A percentile compares a stretch with the other conserved stretches of the same genome.
Conservation (phyloP, 305 asterid genomes). For the Fraxinus nigra region DNA sequence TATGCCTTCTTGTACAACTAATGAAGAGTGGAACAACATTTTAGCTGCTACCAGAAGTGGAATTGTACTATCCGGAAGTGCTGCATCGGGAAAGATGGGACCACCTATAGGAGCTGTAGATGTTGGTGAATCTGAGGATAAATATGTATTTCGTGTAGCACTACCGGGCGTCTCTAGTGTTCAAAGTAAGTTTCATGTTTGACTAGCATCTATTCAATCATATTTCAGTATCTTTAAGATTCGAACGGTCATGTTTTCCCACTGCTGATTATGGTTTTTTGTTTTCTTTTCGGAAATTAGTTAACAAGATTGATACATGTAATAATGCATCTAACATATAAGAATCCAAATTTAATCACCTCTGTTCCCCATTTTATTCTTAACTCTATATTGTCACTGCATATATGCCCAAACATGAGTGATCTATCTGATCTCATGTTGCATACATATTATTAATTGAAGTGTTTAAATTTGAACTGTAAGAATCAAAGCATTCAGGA, state of each 20-base stretch:
- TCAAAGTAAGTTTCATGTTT: conserved; percentile 29
- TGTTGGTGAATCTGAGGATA: conserved; percentile 39
- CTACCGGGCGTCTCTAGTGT: conserved; percentile 50
- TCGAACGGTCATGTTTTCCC: neutral
- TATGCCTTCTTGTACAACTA: conserved; percentile 30
- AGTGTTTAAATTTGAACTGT: neutral
- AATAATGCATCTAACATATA: neutral
- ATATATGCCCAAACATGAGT: neutral
- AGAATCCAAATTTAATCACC: neutral
- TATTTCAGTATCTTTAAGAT: neutral
- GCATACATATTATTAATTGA: neutral
- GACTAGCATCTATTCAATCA: neutral
- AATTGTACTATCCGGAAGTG: conserved; percentile 40
- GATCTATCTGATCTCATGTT: neutral
- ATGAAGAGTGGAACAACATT: conserved; percentile 39
- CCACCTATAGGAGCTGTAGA: conserved; percentile 42
- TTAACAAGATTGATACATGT: neutral
- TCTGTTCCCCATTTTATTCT: neutral
- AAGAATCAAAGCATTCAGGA: neutral
- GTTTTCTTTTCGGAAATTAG: neutral
- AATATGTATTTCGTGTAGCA: conserved; percentile 44
- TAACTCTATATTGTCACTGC: neutral
- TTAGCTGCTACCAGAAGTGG: conserved; percentile 33
- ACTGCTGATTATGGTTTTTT: neutral
- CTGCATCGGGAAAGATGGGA: conserved; percentile 40